Evolutionary conservation across 345 rosid species (phyloP).

Genomic region (Cochlearia excelsa): DNA sequence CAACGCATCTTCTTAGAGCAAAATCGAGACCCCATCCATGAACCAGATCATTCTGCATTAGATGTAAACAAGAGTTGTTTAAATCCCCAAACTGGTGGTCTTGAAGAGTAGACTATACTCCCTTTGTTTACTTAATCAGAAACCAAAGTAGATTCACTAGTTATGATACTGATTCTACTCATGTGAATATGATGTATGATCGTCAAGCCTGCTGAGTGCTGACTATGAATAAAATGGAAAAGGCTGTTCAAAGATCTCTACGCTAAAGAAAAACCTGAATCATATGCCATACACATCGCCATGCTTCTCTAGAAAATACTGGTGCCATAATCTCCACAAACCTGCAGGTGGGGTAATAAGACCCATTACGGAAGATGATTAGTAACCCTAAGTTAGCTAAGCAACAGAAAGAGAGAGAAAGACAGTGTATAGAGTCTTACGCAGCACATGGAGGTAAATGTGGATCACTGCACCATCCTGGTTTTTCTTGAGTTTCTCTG

Average conservation of each 20-base stretch:
- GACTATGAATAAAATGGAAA: no score
- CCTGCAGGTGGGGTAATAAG: slow-evolving; percentile 43
- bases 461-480: slow-evolving; percentile 88
- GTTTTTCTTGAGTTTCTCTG: slow-evolving; percentile 79
- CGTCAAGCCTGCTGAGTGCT: background rate
- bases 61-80: slow-evolving; percentile 11
- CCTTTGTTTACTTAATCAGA: slow-evolving; percentile 7
- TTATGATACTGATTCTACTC: background rate
- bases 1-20: slow-evolving; percentile 85
- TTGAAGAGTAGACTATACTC: background rate
- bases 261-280: slow-evolving; percentile 60
- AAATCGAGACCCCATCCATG: slow-evolving; percentile 99
- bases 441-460: slow-evolving; percentile 96
- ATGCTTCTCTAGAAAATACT: slow-evolving; percentile 82
- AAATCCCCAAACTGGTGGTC: slow-evolving; percentile 6
- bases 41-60: slow-evolving; percentile 88
- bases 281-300: slow-evolving; percentile 98
- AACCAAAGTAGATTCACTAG: background rate
- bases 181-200: slow-evolving; percentile 4
- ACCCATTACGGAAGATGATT: no score
- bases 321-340: slow-evolving; percentile 99
- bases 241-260: slow-evolving; percentile 17
- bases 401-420: background rate
- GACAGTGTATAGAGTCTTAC: slow-evolving; percentile 40
- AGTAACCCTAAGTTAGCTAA: background rate